Evolutionary conservation across 345 rosid species (phyloP), one percentile per base, ranked within the genome.

Genomic region (Erysimum cheiranthoides): DNA sequence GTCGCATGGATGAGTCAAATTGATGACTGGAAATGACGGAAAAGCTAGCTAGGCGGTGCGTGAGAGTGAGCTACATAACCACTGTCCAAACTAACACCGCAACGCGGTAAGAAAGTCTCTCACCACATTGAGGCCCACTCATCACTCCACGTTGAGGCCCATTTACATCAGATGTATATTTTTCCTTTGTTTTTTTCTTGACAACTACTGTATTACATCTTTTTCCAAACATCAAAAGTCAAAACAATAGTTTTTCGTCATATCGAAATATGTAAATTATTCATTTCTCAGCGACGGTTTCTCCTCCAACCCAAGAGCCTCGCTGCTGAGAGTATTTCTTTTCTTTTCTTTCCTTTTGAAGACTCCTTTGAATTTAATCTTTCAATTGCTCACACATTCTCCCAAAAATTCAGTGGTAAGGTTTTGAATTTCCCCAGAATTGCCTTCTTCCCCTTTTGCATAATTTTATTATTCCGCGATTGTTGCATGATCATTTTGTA

Each of bases 71-170:
- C 47, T 63, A 31, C 54, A 73, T 11, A 34, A 34, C 63, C 11
- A 13, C 52, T 31, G 46, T 14, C 39, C 10, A 21, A 21, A 21
- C 8, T 47, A 61, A 49, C 77, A 46, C 32, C 32, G 50, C 73
- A 57, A 54, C 72, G 78, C 66, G 72, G 72, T 74, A n/a, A 56
- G n/a, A 66, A 74, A 74, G 43, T 28, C 73, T 47, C 73, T 57
- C 73, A 35, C 47, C 78, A 57, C 60, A 72, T 66, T 65, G 50
- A 52, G 63, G 9, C 35, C 71, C 78, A 43, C 57, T 73, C 65
- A 65, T 73, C 17, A 39, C 45, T 31, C 70, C 76, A 39, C 3
- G 43, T 12, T 73, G 69, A 21, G 25, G 25, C 25, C 25, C 25
- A 21, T 21, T 21, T 21, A 21, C 25, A 21, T 21, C 1, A n/a